Base-by-base conservation (phyloP, 2,329 filamentous ascomycete genomes). In the Colletotrichum coccodes region DNA sequence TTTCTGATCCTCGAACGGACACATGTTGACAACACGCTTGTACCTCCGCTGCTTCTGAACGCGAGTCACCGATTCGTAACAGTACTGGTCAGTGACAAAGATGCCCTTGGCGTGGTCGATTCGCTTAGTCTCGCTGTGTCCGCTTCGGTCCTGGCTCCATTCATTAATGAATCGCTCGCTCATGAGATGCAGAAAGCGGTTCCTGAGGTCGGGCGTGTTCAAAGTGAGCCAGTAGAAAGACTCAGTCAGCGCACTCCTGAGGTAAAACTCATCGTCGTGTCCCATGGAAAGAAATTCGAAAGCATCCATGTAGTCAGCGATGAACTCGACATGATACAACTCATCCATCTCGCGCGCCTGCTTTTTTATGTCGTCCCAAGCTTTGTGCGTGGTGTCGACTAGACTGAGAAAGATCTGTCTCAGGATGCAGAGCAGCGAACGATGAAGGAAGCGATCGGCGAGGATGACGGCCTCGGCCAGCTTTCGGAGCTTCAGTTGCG, bases 361-460 rank as follows among this genome's bases (percentile, higher is more conserved):
- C 8, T 30, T 11, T 23, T 53, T 67, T 12, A 70, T 42, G 0
- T 34, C 38, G 16, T 18, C n/a, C 67, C 67, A 70, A 4, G 40
- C 42, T 9, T 8, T n/a, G 18, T 61, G 52, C 6, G 50, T 57
- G 42, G 28, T 30, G 14, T 52, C 12, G 16, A 70, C 42, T 9
- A 70, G 64, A 6, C 28, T 12, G n/a, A 68, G 30, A 4, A 70
- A 70, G 58, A 70, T 46, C 30, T 63, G 42, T 36, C 64, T 44
- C 28, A 61, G 5, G n/a, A 70, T 57, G 9, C 49, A 57, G 6
- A 70, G 52, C 28, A 70, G 63, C 30, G 67, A 60, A 12, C 64
- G 63, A 26, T 70, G 67, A 3, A 70, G 30, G 26, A 70, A 68
- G 38, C 52, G 52, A 26, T 70, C 67, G 36, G 50, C 52, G 1